phyloP scores from a whole-genome alignment of 2,329 filamentous ascomycete species.

The Coniochaeta sp. region DNA sequence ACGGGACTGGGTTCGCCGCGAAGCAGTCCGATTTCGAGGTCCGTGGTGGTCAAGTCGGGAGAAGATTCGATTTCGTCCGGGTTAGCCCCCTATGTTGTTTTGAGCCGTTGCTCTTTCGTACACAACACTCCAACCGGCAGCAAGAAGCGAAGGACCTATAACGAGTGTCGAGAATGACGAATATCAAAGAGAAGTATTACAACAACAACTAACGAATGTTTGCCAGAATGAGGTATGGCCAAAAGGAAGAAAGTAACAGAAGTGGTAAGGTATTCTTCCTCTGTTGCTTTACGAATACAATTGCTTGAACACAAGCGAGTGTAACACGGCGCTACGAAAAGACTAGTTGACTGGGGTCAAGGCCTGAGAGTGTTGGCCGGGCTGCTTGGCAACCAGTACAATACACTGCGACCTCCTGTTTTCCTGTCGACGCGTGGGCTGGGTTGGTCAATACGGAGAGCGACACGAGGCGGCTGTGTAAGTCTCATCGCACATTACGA shows the following conservation, averaged over 20 bases:
- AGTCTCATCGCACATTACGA: slow-evolving; percentile 13
- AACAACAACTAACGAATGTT: not conserved
- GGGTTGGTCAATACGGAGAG: slow-evolving; percentile 11
- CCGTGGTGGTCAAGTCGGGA: not conserved
- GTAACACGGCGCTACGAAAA: not conserved
- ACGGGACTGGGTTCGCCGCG: not conserved
- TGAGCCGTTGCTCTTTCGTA: not conserved
- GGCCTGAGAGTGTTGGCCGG: not conserved
- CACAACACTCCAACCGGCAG: not conserved
- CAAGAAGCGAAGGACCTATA: not conserved
- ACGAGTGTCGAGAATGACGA: not conserved
- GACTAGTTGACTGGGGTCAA: not conserved
- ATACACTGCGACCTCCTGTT: not conserved
- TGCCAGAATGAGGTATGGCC: not conserved
- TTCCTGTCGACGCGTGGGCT: not conserved
- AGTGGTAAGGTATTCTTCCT: not conserved
- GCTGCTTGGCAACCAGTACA: not conserved
- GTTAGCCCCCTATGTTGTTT: not conserved
- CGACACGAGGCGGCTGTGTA: slow-evolving; percentile 10
- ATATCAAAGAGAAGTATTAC: not conserved
- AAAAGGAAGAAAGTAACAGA: not conserved
- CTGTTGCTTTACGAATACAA: not conserved
- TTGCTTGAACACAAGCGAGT: not conserved
- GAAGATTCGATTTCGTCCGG: not conserved
- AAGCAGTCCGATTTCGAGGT: not conserved